phyloP scores from a whole-genome alignment of 306 rosid genomes.

The Casuarina equisetifolia region DNA sequence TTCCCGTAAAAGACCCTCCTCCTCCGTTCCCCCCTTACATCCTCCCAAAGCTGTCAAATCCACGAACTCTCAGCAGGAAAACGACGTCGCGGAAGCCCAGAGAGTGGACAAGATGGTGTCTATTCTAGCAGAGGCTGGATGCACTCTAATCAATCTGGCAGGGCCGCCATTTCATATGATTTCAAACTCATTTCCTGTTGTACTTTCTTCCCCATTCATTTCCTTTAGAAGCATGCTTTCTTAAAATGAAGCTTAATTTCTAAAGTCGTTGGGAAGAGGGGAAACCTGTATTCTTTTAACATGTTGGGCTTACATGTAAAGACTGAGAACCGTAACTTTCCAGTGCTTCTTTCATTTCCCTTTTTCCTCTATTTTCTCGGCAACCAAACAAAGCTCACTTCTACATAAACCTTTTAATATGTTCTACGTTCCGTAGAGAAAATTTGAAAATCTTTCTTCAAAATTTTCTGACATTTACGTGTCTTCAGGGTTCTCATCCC shows the following conservation, averaged over 20 bases:
- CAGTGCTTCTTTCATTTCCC: not conserved
- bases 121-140: constrained; percentile 40
- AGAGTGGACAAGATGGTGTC: constrained; percentile 28
- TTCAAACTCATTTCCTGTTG: not conserved
- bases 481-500: constrained; percentile 28
- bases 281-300: not conserved
- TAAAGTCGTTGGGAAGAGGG: not conserved
- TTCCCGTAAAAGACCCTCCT: constrained; percentile 34
- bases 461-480: not conserved
- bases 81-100: constrained; percentile 16
- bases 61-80: not conserved
- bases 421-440: not conserved
- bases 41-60: constrained; percentile 36
- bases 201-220: not conserved
- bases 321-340: not conserved
- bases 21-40: constrained; percentile 25
- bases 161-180: constrained; percentile 32
- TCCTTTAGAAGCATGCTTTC: not conserved
- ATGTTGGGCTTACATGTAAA: not conserved
- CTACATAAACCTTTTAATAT: not conserved
- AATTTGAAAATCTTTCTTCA: not conserved
- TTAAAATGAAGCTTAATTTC: too few species aligned
- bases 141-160: constrained; percentile 37
- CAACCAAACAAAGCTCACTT: not conserved
- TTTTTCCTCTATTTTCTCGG: not conserved